These are phyloP conservation scores for Ligustrum vulgare DNA, from an alignment of 257 asterid genomes.

Conservation along the genomic window DNA sequence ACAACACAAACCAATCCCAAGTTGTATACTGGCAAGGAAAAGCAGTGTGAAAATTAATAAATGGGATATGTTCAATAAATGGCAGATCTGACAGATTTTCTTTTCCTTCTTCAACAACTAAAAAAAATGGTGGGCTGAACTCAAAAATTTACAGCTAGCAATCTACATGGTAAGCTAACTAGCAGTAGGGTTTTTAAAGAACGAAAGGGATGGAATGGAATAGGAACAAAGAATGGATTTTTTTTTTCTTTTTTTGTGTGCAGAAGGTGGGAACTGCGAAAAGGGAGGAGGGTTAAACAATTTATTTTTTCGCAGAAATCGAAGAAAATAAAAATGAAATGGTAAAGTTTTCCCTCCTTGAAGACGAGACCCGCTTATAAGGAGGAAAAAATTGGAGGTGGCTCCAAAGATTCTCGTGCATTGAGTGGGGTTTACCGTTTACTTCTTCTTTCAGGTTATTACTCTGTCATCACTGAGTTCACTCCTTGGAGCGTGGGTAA, in stretches of 20 bases:
- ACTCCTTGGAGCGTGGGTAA: too few species aligned
- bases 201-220: not conserved
- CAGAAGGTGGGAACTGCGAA: not conserved
- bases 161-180: constrained; percentile 2
- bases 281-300: not conserved
- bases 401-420: constrained; percentile 26
- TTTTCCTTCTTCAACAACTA: not conserved
- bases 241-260: not conserved
- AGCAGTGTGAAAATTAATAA: not conserved
- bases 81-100: constrained; percentile 35
- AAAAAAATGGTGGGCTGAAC: not conserved
- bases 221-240: constrained; percentile 1
- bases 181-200: not conserved
- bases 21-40: not conserved
- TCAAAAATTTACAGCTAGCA: not conserved
- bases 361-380: constrained; percentile 20
- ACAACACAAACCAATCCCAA: constrained; percentile 7
- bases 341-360: constrained; percentile 2
- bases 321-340: constrained; percentile 20
- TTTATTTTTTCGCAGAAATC: constrained; percentile 19
- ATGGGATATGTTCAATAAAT: not conserved
- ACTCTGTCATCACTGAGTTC: not conserved
- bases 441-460: not conserved
- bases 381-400: not conserved
- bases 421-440: constrained; percentile 4